phyloP scores from a whole-genome alignment of 495 filamentous ascomycete genomes.

The Podospora fimiseda region DNA sequence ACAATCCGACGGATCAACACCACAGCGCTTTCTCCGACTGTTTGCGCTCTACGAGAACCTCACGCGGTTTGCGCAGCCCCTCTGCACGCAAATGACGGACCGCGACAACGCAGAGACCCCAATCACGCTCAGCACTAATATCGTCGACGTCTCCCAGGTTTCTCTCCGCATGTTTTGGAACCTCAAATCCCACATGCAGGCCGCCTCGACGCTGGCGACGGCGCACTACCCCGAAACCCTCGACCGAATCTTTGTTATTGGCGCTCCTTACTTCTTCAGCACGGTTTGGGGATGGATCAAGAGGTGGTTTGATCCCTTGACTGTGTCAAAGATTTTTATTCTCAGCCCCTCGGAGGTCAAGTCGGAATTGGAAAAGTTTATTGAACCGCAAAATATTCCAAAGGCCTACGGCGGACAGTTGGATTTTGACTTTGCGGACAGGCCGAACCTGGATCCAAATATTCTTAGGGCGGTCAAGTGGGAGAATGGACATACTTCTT shows the following conservation, averaged over 20 bases:
- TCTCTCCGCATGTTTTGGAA: constrained; percentile 92
- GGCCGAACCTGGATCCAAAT: constrained; percentile 61
- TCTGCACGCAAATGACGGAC: constrained; percentile 64
- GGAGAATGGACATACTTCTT: constrained; percentile 38
- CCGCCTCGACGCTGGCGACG: constrained; percentile 76
- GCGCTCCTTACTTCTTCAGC: constrained; percentile 83
- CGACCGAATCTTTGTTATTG: constrained; percentile 83
- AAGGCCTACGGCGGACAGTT: constrained; percentile 79
- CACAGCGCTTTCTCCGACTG: constrained; percentile 64
- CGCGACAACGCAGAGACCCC: constrained; percentile 67
- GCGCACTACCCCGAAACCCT: constrained; percentile 89
- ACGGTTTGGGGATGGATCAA: constrained; percentile 96
- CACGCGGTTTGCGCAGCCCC: constrained; percentile 76
- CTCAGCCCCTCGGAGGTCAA: constrained; percentile 62
- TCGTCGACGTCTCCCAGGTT: constrained; percentile 79
- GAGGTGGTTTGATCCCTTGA: constrained; percentile 91
- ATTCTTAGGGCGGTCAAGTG: constrained; percentile 45
- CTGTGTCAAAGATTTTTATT: constrained; percentile 90
- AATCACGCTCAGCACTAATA: constrained; percentile 80
- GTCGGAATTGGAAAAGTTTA: constrained; percentile 67
- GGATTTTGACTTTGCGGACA: constrained; percentile 69
- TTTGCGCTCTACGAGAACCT: constrained; percentile 88
- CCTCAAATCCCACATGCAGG: constrained; percentile 85
- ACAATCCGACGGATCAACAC: constrained; percentile 54
- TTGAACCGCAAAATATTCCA: constrained; percentile 73